A percentile compares a stretch with the other conserved stretches of the same genome.
Conservation (phyloP, 1,284 basidiomycete genomes). For the Cryptococcus sp. region DNA sequence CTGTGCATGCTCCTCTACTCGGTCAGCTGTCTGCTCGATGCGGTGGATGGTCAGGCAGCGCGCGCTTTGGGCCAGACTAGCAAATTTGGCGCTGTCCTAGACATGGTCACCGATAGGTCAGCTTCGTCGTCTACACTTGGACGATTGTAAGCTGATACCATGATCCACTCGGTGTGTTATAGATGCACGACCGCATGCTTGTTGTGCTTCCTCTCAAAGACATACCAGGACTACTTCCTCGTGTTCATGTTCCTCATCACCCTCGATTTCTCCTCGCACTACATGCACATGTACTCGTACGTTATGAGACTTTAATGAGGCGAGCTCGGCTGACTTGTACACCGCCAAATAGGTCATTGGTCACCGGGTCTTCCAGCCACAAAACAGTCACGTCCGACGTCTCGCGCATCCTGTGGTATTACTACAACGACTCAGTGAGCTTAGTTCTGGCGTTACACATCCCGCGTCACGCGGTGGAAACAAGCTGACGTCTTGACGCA, state of each 20-base stretch:
- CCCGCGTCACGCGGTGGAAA: too few relatives aligned
- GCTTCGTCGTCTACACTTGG: conserved; percentile 18
- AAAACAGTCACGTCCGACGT: conserved; percentile 89
- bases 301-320: conserved; percentile 27
- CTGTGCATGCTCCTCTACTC: conserved; percentile 88
- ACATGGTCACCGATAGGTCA: conserved; percentile 99
- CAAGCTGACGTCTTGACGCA: conserved; percentile 40
- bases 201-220: conserved; percentile 88
- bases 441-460: too few relatives aligned
- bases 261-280: conserved; percentile 97
- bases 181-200: conserved; percentile 96
- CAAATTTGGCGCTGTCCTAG: conserved; percentile 96
- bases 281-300: conserved; percentile 99
- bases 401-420: conserved; percentile 85
- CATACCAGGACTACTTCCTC: conserved; percentile 79
- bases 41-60: conserved; percentile 93
- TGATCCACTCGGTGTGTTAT: neutral
- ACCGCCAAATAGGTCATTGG: conserved; percentile 68
- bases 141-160: too few relatives aligned
- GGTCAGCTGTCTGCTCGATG: conserved; percentile 92
- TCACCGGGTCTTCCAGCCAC: conserved; percentile 89
- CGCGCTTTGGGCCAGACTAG: conserved; percentile 83
- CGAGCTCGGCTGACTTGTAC: neutral
- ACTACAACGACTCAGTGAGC: conserved; percentile 89
- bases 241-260: conserved; percentile 94